Conservation (phyloP, 441 rosid genomes). For the Gossypium aridum region DNA sequence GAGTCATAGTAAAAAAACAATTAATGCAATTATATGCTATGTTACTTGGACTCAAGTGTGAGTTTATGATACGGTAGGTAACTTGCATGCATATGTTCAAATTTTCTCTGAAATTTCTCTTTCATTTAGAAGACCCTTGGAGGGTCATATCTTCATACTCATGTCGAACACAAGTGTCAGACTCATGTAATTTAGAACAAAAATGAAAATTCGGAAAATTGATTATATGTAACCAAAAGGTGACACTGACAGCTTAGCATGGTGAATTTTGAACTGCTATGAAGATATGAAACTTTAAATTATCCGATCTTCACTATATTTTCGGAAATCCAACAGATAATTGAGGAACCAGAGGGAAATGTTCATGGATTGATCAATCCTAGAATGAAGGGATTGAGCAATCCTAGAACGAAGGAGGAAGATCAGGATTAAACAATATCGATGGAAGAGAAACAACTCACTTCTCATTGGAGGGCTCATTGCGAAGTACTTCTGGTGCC, state of each 20-base stretch:
- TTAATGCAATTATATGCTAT: not conserved
- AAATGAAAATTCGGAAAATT: no score
- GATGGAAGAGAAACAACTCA: conserved; percentile 36
- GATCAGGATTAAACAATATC: not conserved
- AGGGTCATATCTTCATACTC: no score
- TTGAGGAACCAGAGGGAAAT: not conserved
- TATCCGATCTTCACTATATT: not conserved
- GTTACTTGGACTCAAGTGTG: no score
- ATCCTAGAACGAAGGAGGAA: not conserved
- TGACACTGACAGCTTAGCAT: not conserved
- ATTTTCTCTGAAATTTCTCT: no score
- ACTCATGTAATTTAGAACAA: no score
- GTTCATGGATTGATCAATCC: not conserved
- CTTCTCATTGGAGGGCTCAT: conserved; percentile 97
- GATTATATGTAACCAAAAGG: not conserved
- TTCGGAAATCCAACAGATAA: not conserved
- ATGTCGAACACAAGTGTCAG: no score
- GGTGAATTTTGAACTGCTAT: not conserved
- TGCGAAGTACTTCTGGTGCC: conserved; percentile 99
- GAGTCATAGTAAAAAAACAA: not conserved
- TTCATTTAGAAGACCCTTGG: no score
- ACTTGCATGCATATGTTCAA: no score
- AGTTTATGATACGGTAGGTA: no score
- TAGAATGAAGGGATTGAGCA: not conserved
- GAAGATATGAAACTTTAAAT: not conserved